Evolutionary conservation across 208 protist genomes (phyloP).

Genomic region (Leishmania tarentolae): DNA sequence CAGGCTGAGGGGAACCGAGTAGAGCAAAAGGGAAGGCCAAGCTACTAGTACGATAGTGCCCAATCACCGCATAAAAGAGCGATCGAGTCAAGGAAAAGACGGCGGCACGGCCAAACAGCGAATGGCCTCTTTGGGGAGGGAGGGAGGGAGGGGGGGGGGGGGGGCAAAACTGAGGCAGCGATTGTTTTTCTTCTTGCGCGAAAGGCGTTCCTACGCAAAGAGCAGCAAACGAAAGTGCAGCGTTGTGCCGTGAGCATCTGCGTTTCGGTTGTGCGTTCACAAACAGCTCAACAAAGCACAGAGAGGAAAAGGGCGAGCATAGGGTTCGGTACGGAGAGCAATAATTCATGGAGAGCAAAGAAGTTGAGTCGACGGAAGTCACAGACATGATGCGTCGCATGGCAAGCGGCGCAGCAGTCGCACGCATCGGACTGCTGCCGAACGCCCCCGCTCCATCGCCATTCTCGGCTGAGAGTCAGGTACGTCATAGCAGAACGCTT

Average conservation of each 20-base stretch:
- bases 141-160: neutral
- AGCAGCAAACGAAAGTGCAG: neutral
- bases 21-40: neutral
- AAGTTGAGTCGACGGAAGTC: neutral
- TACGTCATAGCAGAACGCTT: neutral
- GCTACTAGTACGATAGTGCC: neutral
- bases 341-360: neutral
- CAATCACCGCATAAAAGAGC: neutral
- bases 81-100: conserved; percentile 4
- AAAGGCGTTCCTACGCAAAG: neutral
- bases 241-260: neutral
- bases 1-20: neutral
- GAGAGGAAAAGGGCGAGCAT: neutral
- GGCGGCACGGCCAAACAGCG: neutral
- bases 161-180: neutral
- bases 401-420: neutral
- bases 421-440: too few relatives aligned
- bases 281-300: neutral
- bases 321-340: neutral
- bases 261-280: neutral
- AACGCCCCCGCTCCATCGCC: neutral
- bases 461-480: neutral
- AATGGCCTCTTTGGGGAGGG: neutral
- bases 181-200: neutral
- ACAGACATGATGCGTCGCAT: neutral